Percentiles rank a stretch among this genome's conserved stretches.
These are phyloP conservation scores for Clathrus columnatus DNA, from an alignment of 768 basidiomycete species.

Conservation along the genomic window DNA sequence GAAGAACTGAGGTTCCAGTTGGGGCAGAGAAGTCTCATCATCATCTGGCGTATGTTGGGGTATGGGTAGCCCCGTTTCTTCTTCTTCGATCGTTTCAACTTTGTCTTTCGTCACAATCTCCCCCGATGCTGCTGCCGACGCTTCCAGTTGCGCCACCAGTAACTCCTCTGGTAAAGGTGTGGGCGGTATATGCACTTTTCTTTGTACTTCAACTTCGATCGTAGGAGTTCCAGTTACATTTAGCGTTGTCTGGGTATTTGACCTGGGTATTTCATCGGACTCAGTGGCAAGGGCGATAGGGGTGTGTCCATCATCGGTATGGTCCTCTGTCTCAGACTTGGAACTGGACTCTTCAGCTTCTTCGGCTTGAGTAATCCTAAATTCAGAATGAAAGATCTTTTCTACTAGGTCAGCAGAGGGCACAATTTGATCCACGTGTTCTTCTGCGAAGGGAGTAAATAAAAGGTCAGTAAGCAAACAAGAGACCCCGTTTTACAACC, in stretches of 20 bases:
- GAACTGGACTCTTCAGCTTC: constrained; percentile 12
- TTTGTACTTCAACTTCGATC: background rate
- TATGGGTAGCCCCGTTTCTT: too few relatives aligned
- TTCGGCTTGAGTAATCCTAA: constrained; percentile 12
- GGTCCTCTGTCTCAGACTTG: constrained; percentile 6
- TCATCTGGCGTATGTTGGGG: background rate
- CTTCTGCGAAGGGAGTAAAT: constrained; percentile 25
- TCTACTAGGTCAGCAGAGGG: constrained; percentile 66
- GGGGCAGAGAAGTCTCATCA: background rate
- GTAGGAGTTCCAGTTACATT: background rate
- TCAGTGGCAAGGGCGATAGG: background rate
- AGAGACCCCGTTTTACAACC: constrained; percentile 32
- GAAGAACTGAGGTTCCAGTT: background rate
- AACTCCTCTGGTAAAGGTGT: background rate
- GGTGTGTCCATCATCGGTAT: background rate
- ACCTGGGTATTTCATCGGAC: background rate
- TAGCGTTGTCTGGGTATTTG: background rate
- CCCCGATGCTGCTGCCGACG: background rate
- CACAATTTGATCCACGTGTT: constrained; percentile 43
- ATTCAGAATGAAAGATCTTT: constrained; percentile 46
- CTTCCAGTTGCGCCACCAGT: background rate
- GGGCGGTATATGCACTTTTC: background rate
- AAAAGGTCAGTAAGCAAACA: background rate
- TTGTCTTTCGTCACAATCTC: background rate
- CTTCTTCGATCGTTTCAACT: background rate